Evolutionary conservation across 352 stramenopile species (phyloP), one percentile per base, ranked within the genome.

Genomic region (Globisporangium cylindrosporum): DNA sequence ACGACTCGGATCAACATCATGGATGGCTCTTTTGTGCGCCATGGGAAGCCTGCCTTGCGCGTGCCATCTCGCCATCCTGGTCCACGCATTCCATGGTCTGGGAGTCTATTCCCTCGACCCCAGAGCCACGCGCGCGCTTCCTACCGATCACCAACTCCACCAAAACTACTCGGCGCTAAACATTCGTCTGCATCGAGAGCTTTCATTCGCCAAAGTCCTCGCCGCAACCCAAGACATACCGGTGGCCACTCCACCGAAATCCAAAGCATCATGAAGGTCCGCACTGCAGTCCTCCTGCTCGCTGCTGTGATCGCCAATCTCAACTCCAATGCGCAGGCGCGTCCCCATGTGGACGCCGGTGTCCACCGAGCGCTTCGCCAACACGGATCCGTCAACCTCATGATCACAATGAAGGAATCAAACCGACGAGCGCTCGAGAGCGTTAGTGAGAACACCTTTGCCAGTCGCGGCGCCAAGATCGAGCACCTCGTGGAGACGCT

Each of bases 321-420:
- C 62, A 48, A 48, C 58, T 29, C 58, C 27, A 36, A 29, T 12
- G 29, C 25, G 4, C 3, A 63, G 1, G 71, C 71, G 1, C 49
- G 56, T 4, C 64, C 64, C 0, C 38, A 10, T 24, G 64, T 77
- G 7, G 59, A 77, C 41, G 38, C 62, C 9, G 46, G 57, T 14
- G 64, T 77, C 18, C 72, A 75, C 58, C 72, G 68, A 38, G 58
- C 72, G 20, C 65, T 77, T 5, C 72, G 70, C n/a, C 38, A 66
- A 1, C 43, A 60, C 8, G 64, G 62, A 24, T 20, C 46, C 7
- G 64, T 73, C 7, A 59, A 77, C 51, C 25, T 77, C 55, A 70
- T 77, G 56, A 49, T 74, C 34, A 73, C 64, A 36, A 64, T 76
- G 60, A 71, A 69, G 58, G 63, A 43, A 5, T 66, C 62, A 24